These are phyloP conservation scores for Agrocybe pediades DNA, from an alignment of 768 basidiomycete genomes.

Conservation along the genomic window DNA sequence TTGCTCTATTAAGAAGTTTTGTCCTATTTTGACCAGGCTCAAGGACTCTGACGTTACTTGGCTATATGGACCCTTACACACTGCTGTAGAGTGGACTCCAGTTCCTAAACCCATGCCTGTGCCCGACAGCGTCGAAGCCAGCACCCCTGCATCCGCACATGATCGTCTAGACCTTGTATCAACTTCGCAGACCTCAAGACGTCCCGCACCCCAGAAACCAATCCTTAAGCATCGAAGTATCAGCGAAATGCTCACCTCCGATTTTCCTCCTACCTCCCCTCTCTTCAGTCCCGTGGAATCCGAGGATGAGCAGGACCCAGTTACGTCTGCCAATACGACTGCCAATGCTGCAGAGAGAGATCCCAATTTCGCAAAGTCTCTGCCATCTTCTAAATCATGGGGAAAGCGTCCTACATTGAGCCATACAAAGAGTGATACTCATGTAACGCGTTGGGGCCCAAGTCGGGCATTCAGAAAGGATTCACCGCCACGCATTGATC, in stretches of 20 bases:
- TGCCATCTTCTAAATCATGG: slow-evolving; percentile 12
- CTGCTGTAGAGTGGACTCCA: slow-evolving; percentile 83
- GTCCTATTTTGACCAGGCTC: slow-evolving; percentile 61
- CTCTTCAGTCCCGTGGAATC: slow-evolving; percentile 62
- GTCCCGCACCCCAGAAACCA: slow-evolving; percentile 60
- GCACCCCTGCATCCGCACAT: slow-evolving; percentile 41
- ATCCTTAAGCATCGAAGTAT: slow-evolving; percentile 97
- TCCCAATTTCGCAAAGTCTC: slow-evolving; percentile 11
- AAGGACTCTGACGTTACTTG: slow-evolving; percentile 99
- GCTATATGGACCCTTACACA: slow-evolving; percentile 97
- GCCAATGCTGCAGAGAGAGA: slow-evolving; percentile 1
- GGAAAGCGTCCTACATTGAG: slow-evolving; percentile 58
- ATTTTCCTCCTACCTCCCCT: slow-evolving; percentile 64
- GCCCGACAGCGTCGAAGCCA: slow-evolving; percentile 34
- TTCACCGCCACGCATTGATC: slow-evolving; percentile 69
- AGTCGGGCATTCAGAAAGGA: slow-evolving; percentile 57
- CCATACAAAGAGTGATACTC: slow-evolving; percentile 90
- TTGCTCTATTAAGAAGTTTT: slow-evolving; percentile 11
- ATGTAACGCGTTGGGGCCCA: slow-evolving; percentile 61
- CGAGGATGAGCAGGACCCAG: slow-evolving; percentile 46
- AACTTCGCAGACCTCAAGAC: slow-evolving; percentile 16
- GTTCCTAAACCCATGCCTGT: slow-evolving; percentile 56
- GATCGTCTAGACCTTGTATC: slow-evolving; percentile 54
- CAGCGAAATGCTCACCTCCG: slow-evolving; percentile 82
- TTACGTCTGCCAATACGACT: slow-evolving; percentile 14